Base-by-base conservation (phyloP, 2,329 filamentous ascomycete genomes). In the Colletotrichum simmondsii region DNA sequence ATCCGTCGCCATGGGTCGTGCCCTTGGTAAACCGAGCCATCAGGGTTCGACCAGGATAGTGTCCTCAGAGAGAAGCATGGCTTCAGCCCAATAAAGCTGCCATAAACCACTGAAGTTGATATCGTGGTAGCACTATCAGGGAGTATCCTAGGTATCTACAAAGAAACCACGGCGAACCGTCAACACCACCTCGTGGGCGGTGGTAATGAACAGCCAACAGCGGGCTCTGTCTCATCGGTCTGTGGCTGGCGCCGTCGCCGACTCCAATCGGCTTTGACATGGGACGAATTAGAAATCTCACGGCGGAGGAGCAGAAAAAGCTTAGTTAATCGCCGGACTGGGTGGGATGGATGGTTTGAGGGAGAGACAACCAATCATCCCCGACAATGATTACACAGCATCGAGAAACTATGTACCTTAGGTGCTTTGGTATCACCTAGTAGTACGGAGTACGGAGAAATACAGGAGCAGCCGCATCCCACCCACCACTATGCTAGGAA, bases 201-300 rank as follows among this genome's bases (percentile, higher is more conserved):
- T 19, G 42, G 42, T 49, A 49, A 49, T 19, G n/a, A 49, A n/a
- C 19, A n/a, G 19, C 42, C 16, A 49, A 42, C 37, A 42, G 2
- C 6, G 37, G 37, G 37, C 19, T 19, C 28, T 69, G 28, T 26
- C 49, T 28, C 11, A 49, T 68, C 28, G 64, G 63, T 16, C n/a
- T 22, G 26, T 26, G 57, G 26, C 57, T 30, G 32, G 12, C 52
- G 53, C 58, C 53, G 58, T 53, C 58, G 35, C 70, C 70, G 65
- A 72, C 59, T 46, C 32, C 12, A n/a, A 35, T 49, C 69, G 46
- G 69, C 58, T 28, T 28, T 26, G 16, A 63, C 46, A 71, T 64
- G 65, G 54, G 65, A 69, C 30, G 70, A 56, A 72, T 72, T 69
- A 69, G 70, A 72, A 69, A 72, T 69, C 65, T 72, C 30, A 60